These are phyloP conservation scores for Neofusicoccum ribis DNA, from an alignment of 2,329 filamentous ascomycete genomes.

Conservation along the genomic window DNA sequence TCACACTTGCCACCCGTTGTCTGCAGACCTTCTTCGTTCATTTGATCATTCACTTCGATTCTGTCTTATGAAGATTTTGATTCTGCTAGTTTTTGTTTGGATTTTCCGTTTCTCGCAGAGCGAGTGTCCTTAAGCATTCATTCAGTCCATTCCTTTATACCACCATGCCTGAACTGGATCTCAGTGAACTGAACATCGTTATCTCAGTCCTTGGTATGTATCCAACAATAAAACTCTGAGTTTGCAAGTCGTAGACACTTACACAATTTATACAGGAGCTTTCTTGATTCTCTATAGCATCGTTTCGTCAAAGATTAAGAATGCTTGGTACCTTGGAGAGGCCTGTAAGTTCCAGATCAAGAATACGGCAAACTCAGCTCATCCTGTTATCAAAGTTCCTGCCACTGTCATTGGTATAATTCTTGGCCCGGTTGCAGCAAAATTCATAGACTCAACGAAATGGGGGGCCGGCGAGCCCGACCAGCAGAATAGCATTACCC, in stretches of 20 bases:
- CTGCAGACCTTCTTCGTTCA: not conserved
- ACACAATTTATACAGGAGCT: constrained; percentile 33
- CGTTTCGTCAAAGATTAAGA: constrained; percentile 55
- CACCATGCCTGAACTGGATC: constrained; percentile 50
- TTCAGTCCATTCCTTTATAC: not conserved
- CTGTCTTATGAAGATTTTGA: too few relatives aligned
- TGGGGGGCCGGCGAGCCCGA: constrained; percentile 38
- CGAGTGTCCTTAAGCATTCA: not conserved
- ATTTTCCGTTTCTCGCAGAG: not conserved
- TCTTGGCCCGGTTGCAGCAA: constrained; percentile 37
- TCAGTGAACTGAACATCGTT: constrained; percentile 56
- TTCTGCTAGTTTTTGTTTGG: too few relatives aligned
- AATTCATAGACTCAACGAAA: constrained; percentile 49
- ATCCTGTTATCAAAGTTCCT: not conserved
- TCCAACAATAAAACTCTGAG: too few relatives aligned
- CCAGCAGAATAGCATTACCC: constrained; percentile 42
- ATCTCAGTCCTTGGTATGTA: constrained; percentile 37
- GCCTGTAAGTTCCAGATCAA: constrained; percentile 51
- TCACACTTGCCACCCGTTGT: not conserved
- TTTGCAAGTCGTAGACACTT: too few relatives aligned
- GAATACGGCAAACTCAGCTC: constrained; percentile 35
- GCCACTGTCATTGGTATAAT: not conserved
- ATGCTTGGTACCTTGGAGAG: constrained; percentile 56
- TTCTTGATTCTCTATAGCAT: constrained; percentile 54
- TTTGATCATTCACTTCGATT: too few relatives aligned